Base-by-base conservation (phyloP, 805 yeast species). In the Zygoascus bituminiphila region DNA sequence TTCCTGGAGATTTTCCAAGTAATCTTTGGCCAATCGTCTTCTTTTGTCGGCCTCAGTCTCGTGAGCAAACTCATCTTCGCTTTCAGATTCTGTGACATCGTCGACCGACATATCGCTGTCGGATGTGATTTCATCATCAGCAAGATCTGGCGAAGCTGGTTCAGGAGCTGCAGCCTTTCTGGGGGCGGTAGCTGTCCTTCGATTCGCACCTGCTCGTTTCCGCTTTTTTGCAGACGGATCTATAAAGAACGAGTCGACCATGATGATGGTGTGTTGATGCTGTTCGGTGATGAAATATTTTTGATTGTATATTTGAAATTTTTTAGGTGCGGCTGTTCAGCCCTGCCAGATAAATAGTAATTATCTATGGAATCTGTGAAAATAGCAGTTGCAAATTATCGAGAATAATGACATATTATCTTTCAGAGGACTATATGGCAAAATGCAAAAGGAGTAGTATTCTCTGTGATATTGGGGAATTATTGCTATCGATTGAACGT, bases 11-110 rank as follows among this genome's bases (percentile, higher is more conserved):
- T 84, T 84, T 42, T 83, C 88, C 53, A 93, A 70, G 65, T 93
- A 93, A 65, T 89, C 93, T 65, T 88, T 88, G 15, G 98, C 98
- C 51, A 93, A 73, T 61, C 98, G 74, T 67, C 98, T 78, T 66
- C 98, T 79, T 66, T 87, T 88, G 61, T 93, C 98, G 0, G 96
- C 94, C 7, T 89, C 94, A 43, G 79, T 78, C 65, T 91, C 98
- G 15, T 73, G 74, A 14, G 71, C 78, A 54, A 80, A 78, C 56
- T 83, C 94, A 55, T 82, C 93, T 26, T 83, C 91, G 14, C 76
- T 78, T 56, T 81, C 84, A n/a, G 82, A 58, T 62, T 84, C 93
- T 55, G 83, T 82, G 51, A 81, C 75, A 81, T 84, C 33, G 57
- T 53, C 56, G 51, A 41, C 25, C 8, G 44, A 25, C 4, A 25